Percentiles rank a stretch among this genome's conserved stretches.
Conservation (phyloP, 768 basidiomycete species). For the Saitozyma podzolica region DNA sequence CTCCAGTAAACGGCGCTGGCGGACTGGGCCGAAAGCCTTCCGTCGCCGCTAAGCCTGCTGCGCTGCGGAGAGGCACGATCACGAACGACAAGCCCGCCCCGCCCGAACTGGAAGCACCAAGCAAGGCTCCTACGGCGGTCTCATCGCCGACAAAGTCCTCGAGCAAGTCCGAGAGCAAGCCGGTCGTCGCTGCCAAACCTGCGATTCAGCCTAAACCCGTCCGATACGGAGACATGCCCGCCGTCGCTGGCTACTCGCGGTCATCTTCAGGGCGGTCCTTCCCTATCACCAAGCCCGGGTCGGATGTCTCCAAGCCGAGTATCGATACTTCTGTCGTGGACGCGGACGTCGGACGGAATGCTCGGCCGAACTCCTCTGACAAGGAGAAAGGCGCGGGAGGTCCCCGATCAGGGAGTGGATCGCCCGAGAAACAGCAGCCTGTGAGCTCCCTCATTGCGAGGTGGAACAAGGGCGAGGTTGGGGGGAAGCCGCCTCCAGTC, state of each 20-base stretch:
- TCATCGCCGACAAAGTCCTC: background rate
- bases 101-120: background rate
- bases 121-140: background rate
- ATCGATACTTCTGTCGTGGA: background rate
- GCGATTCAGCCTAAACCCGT: slow-evolving; percentile 12
- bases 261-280: slow-evolving; percentile 36
- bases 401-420: slow-evolving; percentile 8
- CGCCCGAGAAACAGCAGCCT: slow-evolving; percentile 43
- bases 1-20: background rate
- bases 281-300: slow-evolving; percentile 31
- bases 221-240: slow-evolving; percentile 16
- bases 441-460: slow-evolving; percentile 47
- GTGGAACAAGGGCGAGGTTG: slow-evolving; percentile 46
- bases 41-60: slow-evolving; percentile 27
- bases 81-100: slow-evolving; percentile 1
- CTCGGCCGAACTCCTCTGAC: background rate
- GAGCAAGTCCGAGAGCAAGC: background rate
- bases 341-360: background rate
- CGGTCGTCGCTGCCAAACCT: slow-evolving; percentile 7
- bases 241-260: slow-evolving; percentile 24
- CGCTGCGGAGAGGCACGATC: slow-evolving; percentile 22
- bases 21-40: slow-evolving; percentile 32
- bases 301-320: background rate
- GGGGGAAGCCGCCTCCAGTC: slow-evolving; percentile 5
- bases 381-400: background rate